These are phyloP conservation scores for Yamadazyma atlantica DNA, from an alignment of 1,139 yeast genomes.

Conservation along the genomic window DNA sequence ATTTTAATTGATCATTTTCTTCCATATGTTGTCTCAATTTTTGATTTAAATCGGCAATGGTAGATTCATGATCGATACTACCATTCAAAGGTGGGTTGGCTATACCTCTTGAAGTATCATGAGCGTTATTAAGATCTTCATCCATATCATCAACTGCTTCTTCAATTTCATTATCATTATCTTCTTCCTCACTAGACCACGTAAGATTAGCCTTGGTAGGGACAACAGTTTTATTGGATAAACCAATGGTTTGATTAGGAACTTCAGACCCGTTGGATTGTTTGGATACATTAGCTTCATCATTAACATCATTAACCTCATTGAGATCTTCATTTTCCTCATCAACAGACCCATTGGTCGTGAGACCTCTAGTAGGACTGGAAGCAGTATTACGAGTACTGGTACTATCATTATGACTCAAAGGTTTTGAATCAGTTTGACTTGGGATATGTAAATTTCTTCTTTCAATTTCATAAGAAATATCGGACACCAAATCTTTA, in stretches of 20 bases:
- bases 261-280: constrained; percentile 12
- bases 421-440: background rate
- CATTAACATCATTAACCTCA: constrained; percentile 2
- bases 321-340: background rate
- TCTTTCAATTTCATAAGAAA: constrained; percentile 81
- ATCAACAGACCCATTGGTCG: background rate
- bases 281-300: constrained; percentile 8
- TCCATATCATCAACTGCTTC: constrained; percentile 6
- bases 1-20: constrained; percentile 13
- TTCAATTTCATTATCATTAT: constrained; percentile 15
- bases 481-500: constrained; percentile 88
- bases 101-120: background rate
- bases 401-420: constrained; percentile 1
- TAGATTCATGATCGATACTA: constrained; percentile 5
- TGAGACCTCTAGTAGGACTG: background rate
- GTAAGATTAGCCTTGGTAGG: constrained; percentile 77
- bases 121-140: constrained; percentile 1
- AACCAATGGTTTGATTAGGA: constrained; percentile 37
- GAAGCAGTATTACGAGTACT: background rate
- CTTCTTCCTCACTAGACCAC: constrained; percentile 81
- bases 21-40: constrained; percentile 9
- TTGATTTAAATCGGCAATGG: constrained; percentile 15
- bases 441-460: constrained; percentile 50
- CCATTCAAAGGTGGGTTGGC: constrained; percentile 2
- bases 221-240: constrained; percentile 64